These are phyloP conservation scores for Bauhinia variegata DNA, from an alignment of 306 rosid species.

Conservation along the genomic window DNA sequence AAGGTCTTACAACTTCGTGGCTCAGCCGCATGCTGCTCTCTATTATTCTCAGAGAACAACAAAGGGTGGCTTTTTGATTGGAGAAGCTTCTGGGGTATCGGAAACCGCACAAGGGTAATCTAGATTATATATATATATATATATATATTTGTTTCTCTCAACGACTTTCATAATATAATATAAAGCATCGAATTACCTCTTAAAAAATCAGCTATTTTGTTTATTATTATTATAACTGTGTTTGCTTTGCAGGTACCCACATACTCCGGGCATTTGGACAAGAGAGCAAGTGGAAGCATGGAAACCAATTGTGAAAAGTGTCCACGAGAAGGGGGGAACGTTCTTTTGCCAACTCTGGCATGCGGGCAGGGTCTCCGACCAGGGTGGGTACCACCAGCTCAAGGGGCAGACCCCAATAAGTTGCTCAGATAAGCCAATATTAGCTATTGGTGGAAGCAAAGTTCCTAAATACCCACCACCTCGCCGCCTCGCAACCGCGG, in stretches of 20 bases:
- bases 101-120: constrained; percentile 61
- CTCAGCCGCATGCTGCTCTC: constrained; percentile 54
- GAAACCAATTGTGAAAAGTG: constrained; percentile 60
- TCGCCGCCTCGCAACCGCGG: constrained; percentile 38
- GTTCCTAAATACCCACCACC: constrained; percentile 38
- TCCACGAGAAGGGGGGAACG: constrained; percentile 53
- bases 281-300: constrained; percentile 53
- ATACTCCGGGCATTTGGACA: constrained; percentile 61
- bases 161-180: too few species aligned
- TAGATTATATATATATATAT: too few species aligned
- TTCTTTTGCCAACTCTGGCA: constrained; percentile 71
- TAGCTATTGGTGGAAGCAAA: constrained; percentile 32
- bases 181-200: too few species aligned
- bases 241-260: too few species aligned
- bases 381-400: constrained; percentile 52
- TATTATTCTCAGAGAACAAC: constrained; percentile 57
- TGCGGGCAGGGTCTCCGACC: constrained; percentile 53
- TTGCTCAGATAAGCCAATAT: constrained; percentile 37
- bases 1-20: constrained; percentile 49
- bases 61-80: constrained; percentile 50
- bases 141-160: too few species aligned
- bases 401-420: constrained; percentile 46
- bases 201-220: too few species aligned
- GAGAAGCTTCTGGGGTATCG: constrained; percentile 56
- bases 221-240: too few species aligned